Conservation (phyloP, 225 moss, liverwort and hornwort genomes). For the Antitrichia curtipendula region DNA sequence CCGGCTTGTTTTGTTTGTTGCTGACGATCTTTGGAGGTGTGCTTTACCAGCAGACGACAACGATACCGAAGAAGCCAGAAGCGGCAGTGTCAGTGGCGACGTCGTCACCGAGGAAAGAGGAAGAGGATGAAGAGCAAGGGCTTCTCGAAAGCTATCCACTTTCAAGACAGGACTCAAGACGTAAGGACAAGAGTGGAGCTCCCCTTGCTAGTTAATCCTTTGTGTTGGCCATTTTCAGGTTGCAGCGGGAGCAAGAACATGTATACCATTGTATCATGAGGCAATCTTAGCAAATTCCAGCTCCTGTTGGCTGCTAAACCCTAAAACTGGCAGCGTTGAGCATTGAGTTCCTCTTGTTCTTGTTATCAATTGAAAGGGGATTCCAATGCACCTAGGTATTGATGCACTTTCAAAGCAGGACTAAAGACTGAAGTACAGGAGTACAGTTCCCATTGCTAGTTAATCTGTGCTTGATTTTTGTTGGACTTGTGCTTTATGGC, state of each 20-base stretch:
- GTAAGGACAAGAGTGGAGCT: slow-evolving; percentile 9
- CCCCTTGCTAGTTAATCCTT: background rate
- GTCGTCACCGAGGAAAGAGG: background rate
- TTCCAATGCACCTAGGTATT: background rate
- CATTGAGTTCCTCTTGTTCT: background rate
- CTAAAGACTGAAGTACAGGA: slow-evolving; percentile 1
- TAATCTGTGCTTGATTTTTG: background rate
- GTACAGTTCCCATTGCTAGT: background rate
- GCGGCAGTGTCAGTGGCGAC: background rate
- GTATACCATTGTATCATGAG: background rate
- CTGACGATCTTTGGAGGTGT: slow-evolving; percentile 48
- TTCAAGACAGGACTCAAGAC: slow-evolving; percentile 14
- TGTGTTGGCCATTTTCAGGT: background rate
- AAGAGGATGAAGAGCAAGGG: slow-evolving; percentile 40
- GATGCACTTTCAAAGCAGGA: background rate
- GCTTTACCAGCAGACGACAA: slow-evolving; percentile 44
- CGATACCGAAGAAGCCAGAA: background rate
- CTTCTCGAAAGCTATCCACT: slow-evolving; percentile 6
- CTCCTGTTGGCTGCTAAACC: background rate
- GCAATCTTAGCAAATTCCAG: background rate
- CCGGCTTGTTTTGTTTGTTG: slow-evolving; percentile 31
- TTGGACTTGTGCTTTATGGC: background rate
- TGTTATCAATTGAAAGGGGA: background rate
- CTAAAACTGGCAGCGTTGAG: background rate
- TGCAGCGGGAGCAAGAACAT: background rate